Conservation (phyloP, 371 early-diverging fungal genomes). For the Mucor circinelloides region DNA sequence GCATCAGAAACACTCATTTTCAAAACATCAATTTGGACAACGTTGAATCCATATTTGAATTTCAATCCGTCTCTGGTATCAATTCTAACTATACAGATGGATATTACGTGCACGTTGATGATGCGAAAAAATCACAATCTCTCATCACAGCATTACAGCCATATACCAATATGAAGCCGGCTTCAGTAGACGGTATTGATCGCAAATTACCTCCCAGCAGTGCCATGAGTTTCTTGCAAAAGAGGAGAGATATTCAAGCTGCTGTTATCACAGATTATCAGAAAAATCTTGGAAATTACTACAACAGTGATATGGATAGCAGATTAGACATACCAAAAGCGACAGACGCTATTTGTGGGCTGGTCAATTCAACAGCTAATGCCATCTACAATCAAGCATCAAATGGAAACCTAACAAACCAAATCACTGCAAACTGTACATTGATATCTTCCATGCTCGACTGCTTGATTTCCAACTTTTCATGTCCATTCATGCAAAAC, state of each 20-base stretch:
- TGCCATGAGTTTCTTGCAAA: conserved; percentile 71
- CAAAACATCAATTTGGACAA: conserved; percentile 62
- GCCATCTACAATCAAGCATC: conserved; percentile 53
- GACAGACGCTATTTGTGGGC: conserved; percentile 57
- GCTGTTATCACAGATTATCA: conserved; percentile 71
- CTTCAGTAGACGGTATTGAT: conserved; percentile 52
- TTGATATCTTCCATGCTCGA: conserved; percentile 59
- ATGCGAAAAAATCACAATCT: conserved; percentile 26
- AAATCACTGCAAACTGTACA: conserved; percentile 48
- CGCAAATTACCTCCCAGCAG: conserved; percentile 75
- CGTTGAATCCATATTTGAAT: conserved; percentile 63
- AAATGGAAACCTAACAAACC: conserved; percentile 43
- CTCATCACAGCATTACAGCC: conserved; percentile 15
- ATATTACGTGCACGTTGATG: conserved; percentile 54
- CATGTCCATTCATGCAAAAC: conserved; percentile 61
- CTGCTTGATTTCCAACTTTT: conserved; percentile 70
- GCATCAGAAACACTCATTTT: conserved; percentile 63
- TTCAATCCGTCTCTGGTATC: conserved; percentile 48
- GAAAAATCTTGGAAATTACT: conserved; percentile 56
- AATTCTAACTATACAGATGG: conserved; percentile 21
- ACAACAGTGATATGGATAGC: conserved; percentile 71
- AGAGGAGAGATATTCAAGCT: conserved; percentile 61
- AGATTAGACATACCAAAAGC: conserved; percentile 24
- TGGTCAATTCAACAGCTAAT: conserved; percentile 61
- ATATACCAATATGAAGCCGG: conserved; percentile 34